Evolutionary conservation across 2,329 filamentous ascomycete species (phyloP).

Genomic region (Exophiala xenobiotica): DNA sequence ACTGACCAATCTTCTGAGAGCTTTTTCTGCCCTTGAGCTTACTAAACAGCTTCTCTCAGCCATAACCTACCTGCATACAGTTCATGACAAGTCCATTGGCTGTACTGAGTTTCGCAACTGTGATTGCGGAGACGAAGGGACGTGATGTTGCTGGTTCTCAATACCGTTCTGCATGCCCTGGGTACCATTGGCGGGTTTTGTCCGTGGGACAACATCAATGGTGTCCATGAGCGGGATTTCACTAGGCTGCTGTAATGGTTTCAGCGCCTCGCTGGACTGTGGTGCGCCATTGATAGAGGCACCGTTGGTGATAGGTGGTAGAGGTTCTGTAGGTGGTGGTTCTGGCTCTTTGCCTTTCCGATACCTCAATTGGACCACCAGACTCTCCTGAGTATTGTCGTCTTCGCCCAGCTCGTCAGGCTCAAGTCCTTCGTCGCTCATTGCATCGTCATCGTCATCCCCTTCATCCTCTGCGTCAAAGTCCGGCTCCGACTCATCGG

Average conservation of each 20-base stretch:
- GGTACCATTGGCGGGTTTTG: conserved; percentile 6
- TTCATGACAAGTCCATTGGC: conserved; percentile 20
- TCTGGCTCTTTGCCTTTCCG: conserved; percentile 14
- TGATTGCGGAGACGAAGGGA: conserved; percentile 4
- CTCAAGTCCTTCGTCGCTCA: conserved; percentile 37
- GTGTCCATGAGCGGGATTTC: not conserved
- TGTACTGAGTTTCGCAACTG: conserved; percentile 8
- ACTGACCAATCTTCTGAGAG: no score
- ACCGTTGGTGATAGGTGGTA: conserved; percentile 4
- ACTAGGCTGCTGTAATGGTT: not conserved
- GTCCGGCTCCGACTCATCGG: conserved; percentile 65
- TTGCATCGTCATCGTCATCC: conserved; percentile 47
- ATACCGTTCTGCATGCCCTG: conserved; percentile 6
- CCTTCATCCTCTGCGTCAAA: conserved; percentile 72
- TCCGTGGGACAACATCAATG: conserved; percentile 6
- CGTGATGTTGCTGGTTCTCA: not conserved
- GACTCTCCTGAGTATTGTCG: conserved; percentile 52
- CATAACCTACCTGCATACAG: no score
- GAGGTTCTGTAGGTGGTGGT: not conserved
- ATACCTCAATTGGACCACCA: conserved; percentile 70
- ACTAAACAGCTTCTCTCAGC: no score
- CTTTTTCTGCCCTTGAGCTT: no score
- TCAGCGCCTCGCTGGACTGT: not conserved
- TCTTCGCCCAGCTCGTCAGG: conserved; percentile 46
- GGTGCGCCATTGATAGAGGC: not conserved